Evolutionary conservation across 208 protist genomes (phyloP).

Genomic region (Trypanosomatidae sp.): DNA sequence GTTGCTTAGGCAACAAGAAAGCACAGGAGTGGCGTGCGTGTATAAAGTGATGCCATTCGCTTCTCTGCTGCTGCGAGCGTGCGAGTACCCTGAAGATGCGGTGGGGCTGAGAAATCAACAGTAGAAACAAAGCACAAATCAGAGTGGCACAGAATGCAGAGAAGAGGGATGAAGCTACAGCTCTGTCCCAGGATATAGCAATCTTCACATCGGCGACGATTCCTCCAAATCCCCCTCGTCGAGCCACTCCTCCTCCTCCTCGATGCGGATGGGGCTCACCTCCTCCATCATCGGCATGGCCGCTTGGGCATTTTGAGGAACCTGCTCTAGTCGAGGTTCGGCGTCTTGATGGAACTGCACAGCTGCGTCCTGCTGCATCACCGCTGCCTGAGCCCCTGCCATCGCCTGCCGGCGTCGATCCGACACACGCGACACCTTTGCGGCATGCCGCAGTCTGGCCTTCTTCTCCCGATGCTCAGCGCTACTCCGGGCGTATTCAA

Average conservation of each 20-base stretch:
- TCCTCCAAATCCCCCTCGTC: conserved; percentile 28
- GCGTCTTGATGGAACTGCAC: conserved; percentile 45
- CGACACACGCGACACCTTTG: conserved; percentile 24
- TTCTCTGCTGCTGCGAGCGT: background rate
- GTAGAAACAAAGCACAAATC: background rate
- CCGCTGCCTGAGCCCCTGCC: background rate
- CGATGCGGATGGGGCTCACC: conserved; percentile 70
- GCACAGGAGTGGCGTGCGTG: background rate
- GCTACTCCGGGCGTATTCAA: conserved; percentile 32
- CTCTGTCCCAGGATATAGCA: background rate
- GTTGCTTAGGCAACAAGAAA: background rate
- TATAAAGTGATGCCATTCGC: background rate
- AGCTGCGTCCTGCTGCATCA: conserved; percentile 36
- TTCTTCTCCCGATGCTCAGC: conserved; percentile 20
- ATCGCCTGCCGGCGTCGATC: conserved; percentile 19
- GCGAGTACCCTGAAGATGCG: background rate
- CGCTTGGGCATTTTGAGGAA: conserved; percentile 76
- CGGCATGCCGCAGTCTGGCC: conserved; percentile 10
- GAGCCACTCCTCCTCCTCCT: conserved; percentile 47
- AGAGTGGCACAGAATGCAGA: background rate
- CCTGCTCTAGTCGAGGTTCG: conserved; percentile 54
- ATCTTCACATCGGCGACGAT: conserved; percentile 5
- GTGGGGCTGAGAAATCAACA: background rate
- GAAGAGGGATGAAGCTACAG: background rate
- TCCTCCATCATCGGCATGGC: conserved; percentile 41